Evolutionary conservation across 345 rosid species (phyloP), one percentile per base, ranked within the genome.

Genomic region (Anacardium occidentale): DNA sequence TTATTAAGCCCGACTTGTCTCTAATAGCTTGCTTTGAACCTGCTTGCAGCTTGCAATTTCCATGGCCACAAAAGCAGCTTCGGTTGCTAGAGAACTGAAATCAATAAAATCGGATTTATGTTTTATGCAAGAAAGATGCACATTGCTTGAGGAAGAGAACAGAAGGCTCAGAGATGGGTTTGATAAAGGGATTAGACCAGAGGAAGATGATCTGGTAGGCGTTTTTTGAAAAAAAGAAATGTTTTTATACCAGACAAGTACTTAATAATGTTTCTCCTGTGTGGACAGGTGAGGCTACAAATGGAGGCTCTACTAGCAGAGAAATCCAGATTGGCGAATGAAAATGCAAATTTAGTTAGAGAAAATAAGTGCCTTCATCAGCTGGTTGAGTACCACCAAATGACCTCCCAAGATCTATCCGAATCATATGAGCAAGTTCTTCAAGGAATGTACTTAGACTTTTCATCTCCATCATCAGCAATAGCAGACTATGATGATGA

Each of bases 291-390:
- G 85, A 91, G 98, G 84, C 93, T 86, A 74, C 98, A 91, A 81
- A 62, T 96, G 84, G 99, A 96, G 79, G 93, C 92, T 14, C 69
- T 96, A 54, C 96, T 96, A 5, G 84, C 88, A 3, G 98, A 93
- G 84, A 95, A 95, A 79, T 91, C 97, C 0, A 87, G 98, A 68
- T 78, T 93, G 71, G 93, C 98, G 0, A 91, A 81, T 63, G 99
- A 93, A 47, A 95, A 93, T 50, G 89, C 98, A 0, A 93, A 87
- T 65, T 79, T 93, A 55, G 75, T 74, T 1, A 84, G 97, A 76
- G 99, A 95, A 67, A 95, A 95, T 76, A 92, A 91, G 58, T 95
- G 97, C 84, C 94, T 93, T 70, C 88, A 83, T 67, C 93, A 91
- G 70, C 83, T 91, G 68, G 98, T 89, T 2, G 89, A 92, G 79